phyloP scores from a whole-genome alignment of 2,329 filamentous ascomycete species.

The Penicillium digitatum region DNA sequence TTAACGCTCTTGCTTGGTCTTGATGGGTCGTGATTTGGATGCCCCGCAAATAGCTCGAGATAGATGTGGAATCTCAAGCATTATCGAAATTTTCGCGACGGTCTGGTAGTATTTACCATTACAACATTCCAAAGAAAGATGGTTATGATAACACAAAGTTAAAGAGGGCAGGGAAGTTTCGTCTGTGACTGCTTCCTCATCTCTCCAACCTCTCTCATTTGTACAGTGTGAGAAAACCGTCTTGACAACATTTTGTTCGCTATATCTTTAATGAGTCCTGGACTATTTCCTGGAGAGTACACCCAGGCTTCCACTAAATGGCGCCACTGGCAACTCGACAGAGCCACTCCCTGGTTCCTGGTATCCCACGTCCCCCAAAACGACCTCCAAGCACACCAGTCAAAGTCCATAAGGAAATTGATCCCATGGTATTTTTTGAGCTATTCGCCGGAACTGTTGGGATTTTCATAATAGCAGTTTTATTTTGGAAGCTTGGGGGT shows the following conservation, averaged over 20 bases:
- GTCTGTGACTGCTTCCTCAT: neutral
- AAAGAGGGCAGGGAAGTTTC: neutral
- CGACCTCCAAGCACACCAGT: constrained; percentile 22
- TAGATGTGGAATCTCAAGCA: neutral
- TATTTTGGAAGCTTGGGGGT: constrained; percentile 40
- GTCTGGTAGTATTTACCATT: neutral
- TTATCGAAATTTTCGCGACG: neutral
- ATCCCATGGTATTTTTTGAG: constrained; percentile 29
- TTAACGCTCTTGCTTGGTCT: neutral
- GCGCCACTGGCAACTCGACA: constrained; percentile 29
- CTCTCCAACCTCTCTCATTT: neutral
- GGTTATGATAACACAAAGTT: neutral
- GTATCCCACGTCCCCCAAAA: constrained; percentile 25
- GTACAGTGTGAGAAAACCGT: neutral
- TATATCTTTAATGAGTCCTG: constrained; percentile 2
- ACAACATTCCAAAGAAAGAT: neutral
- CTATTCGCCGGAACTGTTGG: constrained; percentile 36
- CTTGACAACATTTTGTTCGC: neutral
- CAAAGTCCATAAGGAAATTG: constrained; percentile 27
- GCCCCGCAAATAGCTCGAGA: neutral
- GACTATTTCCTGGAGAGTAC: constrained; percentile 2
- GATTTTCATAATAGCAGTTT: constrained; percentile 37
- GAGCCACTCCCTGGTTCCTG: constrained; percentile 22
- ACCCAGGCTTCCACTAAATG: constrained; percentile 21
- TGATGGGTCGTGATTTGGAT: neutral